These are phyloP conservation scores for Candida taoyuanica DNA, from an alignment of 805 yeast genomes.

Conservation along the genomic window DNA sequence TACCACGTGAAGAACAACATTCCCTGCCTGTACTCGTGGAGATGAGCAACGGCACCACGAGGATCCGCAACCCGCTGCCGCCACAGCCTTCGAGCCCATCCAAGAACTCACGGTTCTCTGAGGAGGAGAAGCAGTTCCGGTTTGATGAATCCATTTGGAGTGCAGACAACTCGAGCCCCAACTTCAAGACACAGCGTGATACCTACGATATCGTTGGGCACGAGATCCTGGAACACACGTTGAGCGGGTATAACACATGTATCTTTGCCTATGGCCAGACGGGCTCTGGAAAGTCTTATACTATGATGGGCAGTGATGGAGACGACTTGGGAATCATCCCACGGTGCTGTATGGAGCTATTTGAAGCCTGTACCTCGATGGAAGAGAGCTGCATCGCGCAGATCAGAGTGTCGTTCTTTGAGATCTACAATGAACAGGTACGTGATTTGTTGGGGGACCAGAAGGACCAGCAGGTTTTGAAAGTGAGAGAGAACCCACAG, in stretches of 20 bases:
- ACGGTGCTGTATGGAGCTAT: slow-evolving; percentile 47
- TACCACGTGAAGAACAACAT: slow-evolving; percentile 18
- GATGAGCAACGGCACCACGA: slow-evolving; percentile 17
- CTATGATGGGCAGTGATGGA: slow-evolving; percentile 60
- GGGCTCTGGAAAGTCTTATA: slow-evolving; percentile 78
- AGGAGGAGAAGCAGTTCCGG: slow-evolving; percentile 33
- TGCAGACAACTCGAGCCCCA: slow-evolving; percentile 23
- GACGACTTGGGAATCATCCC: slow-evolving; percentile 69
- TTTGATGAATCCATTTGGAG: slow-evolving; percentile 56
- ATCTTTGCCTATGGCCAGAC: slow-evolving; percentile 82
- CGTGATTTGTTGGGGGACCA: slow-evolving; percentile 46
- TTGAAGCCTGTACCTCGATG: slow-evolving; percentile 33
- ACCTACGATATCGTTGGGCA: slow-evolving; percentile 54
- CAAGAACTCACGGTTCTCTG: slow-evolving; percentile 1
- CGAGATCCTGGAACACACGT: slow-evolving; percentile 54
- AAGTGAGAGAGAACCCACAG: slow-evolving; percentile 61
- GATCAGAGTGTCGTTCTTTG: slow-evolving; percentile 58
- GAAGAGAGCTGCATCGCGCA: slow-evolving; percentile 35
- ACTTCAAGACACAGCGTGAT: slow-evolving; percentile 42
- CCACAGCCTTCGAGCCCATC: slow-evolving; percentile 16
- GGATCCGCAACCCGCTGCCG: no score
- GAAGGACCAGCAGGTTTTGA: slow-evolving; percentile 15
- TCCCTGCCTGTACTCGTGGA: slow-evolving; percentile 16
- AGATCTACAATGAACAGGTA: slow-evolving; percentile 75
- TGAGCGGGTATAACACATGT: slow-evolving; percentile 70